These are phyloP conservation scores for Lactarius psammicola DNA, from an alignment of 768 basidiomycete species.

Conservation along the genomic window DNA sequence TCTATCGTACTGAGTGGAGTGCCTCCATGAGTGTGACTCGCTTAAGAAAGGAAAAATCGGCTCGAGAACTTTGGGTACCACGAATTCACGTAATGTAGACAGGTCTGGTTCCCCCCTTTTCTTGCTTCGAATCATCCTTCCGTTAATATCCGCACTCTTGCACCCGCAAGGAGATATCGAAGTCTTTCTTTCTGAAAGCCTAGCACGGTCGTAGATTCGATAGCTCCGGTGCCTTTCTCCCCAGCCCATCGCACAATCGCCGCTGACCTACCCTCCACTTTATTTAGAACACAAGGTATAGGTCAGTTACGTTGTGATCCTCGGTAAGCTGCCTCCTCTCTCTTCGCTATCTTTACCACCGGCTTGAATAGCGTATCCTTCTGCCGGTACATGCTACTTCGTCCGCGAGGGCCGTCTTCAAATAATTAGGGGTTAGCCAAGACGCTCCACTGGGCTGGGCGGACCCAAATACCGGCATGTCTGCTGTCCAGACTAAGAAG, in stretches of 20 bases:
- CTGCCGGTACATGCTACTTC: not conserved
- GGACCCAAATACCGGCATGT: constrained; percentile 3
- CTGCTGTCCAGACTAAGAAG: constrained; percentile 6
- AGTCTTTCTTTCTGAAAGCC: not conserved
- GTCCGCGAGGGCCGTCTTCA: not conserved
- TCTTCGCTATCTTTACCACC: not conserved
- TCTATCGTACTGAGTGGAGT: not conserved
- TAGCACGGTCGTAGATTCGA: not conserved
- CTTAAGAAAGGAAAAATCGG: not conserved
- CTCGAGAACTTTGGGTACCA: constrained; percentile 8
- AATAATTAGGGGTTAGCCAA: constrained; percentile 4
- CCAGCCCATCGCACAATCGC: not conserved
- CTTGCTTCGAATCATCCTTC: constrained; percentile 4
- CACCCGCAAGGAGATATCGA: constrained; percentile 13
- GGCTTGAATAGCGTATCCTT: not conserved
- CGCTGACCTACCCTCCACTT: constrained; percentile 6
- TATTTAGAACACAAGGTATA: not conserved
- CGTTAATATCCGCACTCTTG: constrained; percentile 11
- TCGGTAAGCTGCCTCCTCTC: not conserved
- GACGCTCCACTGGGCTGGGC: not conserved
- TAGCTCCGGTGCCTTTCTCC: constrained; percentile 5
- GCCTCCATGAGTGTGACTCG: constrained; percentile 7
- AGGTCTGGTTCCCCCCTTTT: constrained; percentile 1
- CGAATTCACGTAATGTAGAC: constrained; percentile 17
- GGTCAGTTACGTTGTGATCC: not conserved